Conservation (phyloP, 257 asterid genomes). For the Solanum pinnatisectum region DNA sequence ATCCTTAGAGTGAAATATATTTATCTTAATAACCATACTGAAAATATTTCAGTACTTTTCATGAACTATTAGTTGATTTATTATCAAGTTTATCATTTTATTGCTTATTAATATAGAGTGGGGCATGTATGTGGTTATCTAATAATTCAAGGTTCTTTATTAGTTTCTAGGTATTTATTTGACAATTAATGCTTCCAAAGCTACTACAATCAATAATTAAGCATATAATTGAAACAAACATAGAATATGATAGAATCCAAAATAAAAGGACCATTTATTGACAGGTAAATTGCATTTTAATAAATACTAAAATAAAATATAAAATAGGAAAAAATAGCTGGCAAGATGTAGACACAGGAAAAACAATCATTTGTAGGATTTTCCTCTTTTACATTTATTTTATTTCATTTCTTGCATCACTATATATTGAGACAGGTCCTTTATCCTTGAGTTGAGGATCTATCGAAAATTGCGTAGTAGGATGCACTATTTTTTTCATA, state of each 20-base stretch:
- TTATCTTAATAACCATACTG: not conserved
- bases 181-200: not conserved
- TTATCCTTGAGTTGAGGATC: not conserved
- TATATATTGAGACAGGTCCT: not conserved
- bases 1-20: not conserved
- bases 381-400: not conserved
- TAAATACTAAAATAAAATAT: not conserved
- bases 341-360: not conserved
- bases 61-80: not conserved
- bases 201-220: not conserved
- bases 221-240: not conserved
- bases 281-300: not conserved
- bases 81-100: not conserved
- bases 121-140: not conserved
- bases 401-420: not conserved
- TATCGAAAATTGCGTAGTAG: not conserved
- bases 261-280: not conserved
- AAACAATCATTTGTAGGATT: not conserved
- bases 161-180: not conserved
- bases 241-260: not conserved
- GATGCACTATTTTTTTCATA: fast-evolving
- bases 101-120: not conserved
- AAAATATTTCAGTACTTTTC: not conserved
- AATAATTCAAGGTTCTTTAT: not conserved
- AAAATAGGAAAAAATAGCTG: not conserved